A percentile compares a stretch with the other conserved stretches of the same genome.
phyloP scores from a whole-genome alignment of 768 basidiomycete genomes.

The Leccinum subtestaceum region DNA sequence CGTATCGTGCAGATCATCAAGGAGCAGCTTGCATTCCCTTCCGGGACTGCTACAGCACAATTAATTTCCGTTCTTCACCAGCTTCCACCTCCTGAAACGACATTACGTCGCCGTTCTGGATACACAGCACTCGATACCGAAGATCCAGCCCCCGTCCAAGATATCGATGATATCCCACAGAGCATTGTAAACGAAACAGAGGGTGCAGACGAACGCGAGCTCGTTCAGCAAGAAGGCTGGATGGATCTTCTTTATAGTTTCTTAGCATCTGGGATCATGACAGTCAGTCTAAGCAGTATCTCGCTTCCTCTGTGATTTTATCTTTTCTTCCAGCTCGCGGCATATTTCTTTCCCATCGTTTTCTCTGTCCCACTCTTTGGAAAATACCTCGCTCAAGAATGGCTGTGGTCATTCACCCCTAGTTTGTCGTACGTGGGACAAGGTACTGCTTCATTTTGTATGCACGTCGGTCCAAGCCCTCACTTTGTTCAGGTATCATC shows the following conservation, averaged over 20 bases:
- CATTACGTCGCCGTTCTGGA: constrained; percentile 52
- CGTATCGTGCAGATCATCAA: constrained; percentile 68
- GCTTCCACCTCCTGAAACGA: constrained; percentile 62
- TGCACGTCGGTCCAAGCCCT: background rate
- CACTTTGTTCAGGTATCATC: constrained; percentile 67
- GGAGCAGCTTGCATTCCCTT: constrained; percentile 91
- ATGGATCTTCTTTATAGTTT: constrained; percentile 76
- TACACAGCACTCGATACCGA: constrained; percentile 45
- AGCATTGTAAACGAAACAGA: constrained; percentile 30
- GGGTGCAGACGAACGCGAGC: constrained; percentile 39
- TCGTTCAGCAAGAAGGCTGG: constrained; percentile 73
- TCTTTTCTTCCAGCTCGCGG: constrained; percentile 53
- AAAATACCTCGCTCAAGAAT: constrained; percentile 74
- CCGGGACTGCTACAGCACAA: constrained; percentile 94
- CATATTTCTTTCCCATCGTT: constrained; percentile 87
- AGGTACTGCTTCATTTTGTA: constrained; percentile 39
- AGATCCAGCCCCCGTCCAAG: constrained; percentile 25
- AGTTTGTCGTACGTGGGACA: constrained; percentile 91
- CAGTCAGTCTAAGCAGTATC: constrained; percentile 47
- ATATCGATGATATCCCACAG: constrained; percentile 7
- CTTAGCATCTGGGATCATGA: constrained; percentile 65
- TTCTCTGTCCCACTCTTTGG: constrained; percentile 89
- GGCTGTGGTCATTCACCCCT: constrained; percentile 94
- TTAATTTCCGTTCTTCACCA: constrained; percentile 87
- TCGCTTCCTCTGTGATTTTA: constrained; percentile 1